Evolutionary conservation across 1,139 yeast genomes (phyloP).

Genomic region (Diutina scorzettiae): DNA sequence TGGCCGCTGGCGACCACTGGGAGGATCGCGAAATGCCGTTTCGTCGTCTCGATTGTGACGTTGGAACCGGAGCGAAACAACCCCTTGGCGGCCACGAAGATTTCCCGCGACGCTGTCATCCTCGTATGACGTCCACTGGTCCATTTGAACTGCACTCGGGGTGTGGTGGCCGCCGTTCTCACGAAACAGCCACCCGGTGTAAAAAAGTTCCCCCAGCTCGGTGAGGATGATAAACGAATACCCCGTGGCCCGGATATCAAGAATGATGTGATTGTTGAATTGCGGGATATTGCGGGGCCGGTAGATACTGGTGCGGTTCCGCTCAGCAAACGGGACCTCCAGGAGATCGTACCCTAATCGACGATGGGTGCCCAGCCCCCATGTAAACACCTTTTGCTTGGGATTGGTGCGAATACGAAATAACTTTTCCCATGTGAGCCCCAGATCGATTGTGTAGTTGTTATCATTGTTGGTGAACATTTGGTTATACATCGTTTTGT

Average conservation of each 20-base stretch:
- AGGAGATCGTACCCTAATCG: constrained; percentile 42
- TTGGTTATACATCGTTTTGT: constrained; percentile 16
- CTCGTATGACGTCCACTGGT: neutral
- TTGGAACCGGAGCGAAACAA: neutral
- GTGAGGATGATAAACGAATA: constrained; percentile 53
- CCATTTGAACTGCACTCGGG: neutral
- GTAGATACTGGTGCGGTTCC: constrained; percentile 23
- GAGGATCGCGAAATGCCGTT: neutral
- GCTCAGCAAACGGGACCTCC: constrained; percentile 14
- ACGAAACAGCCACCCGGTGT: constrained; percentile 10
- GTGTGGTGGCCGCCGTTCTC: neutral
- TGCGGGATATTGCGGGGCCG: constrained; percentile 27
- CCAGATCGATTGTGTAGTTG: constrained; percentile 29
- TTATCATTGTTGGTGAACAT: constrained; percentile 17
- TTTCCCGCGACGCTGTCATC: neutral
- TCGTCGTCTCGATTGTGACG: neutral
- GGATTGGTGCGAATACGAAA: constrained; percentile 29
- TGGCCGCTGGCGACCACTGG: constrained; percentile 1
- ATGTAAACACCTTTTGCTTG: constrained; percentile 39
- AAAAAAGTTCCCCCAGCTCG: constrained; percentile 33
- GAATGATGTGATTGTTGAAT: constrained; percentile 25
- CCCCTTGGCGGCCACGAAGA: neutral
- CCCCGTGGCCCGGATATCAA: constrained; percentile 57
- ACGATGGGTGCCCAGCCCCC: constrained; percentile 49
- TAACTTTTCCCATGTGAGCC: constrained; percentile 37